Evolutionary conservation across 139 green algal genomes (phyloP).

Genomic region (Auxenochlorella pyrenoidosa): DNA sequence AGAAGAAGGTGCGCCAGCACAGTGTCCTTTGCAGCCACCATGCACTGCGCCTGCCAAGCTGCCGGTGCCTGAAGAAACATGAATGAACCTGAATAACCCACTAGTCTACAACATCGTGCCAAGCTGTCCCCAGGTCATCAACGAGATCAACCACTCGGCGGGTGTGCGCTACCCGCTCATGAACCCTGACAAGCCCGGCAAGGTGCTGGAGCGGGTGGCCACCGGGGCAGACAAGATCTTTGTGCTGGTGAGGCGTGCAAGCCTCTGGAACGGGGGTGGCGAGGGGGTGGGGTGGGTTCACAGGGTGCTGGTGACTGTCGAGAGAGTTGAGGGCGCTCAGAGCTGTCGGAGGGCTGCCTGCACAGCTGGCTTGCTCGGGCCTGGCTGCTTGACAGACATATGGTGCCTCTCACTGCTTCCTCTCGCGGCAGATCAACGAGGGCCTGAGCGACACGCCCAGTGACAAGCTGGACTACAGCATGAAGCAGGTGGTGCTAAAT

Average conservation of each 20-base stretch:
- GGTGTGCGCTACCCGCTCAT: slow-evolving; percentile 63
- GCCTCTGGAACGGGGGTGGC: neutral
- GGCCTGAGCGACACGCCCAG: slow-evolving; percentile 63
- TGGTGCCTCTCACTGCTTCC: neutral
- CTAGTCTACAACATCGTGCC: too few species aligned
- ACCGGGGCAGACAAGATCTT: slow-evolving; percentile 78
- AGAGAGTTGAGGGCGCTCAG: too few species aligned
- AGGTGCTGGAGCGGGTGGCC: slow-evolving; percentile 72
- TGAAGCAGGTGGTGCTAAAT: slow-evolving; percentile 48
- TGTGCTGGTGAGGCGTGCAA: slow-evolving; percentile 66
- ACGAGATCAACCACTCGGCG: slow-evolving; percentile 16
- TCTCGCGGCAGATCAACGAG: slow-evolving; percentile 71
- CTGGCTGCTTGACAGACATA: neutral
- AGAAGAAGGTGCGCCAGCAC: slow-evolving; percentile 36
- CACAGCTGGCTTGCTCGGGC: neutral
- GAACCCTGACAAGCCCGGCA: slow-evolving; percentile 51
- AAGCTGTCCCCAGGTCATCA: slow-evolving; percentile 2
- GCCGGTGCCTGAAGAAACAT: too few species aligned
- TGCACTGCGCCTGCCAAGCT: too few species aligned
- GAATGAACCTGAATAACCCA: too few species aligned
- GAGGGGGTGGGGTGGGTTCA: neutral
- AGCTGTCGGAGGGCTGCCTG: neutral
- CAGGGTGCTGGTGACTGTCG: too few species aligned
- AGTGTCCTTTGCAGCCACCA: neutral
- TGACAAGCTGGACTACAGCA: slow-evolving; percentile 75